Base-by-base conservation (phyloP, 192 early-diverging fungal genomes). In the Entomortierella beljakovae region DNA sequence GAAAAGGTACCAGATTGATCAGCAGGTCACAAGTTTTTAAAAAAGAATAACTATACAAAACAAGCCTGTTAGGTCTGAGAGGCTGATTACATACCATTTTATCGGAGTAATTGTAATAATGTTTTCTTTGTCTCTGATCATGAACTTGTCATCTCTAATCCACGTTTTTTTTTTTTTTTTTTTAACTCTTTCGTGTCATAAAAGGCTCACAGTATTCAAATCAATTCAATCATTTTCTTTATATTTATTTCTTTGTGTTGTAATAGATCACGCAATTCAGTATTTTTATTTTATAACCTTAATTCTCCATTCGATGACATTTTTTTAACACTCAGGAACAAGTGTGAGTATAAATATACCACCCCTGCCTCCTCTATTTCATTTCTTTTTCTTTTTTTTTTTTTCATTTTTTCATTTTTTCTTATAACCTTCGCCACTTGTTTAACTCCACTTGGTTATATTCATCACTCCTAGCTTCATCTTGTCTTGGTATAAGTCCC, bases 381-480 rank as follows among this genome's bases (percentile, higher is more conserved):
- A 23, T 52, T 42, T 31, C 40, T 52, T 34, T 23, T 59, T 42
- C 6, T 25, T 32, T 28, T 53, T 31, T 64, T 64, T 64, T 32
- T 57, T 25, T 55, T 61, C 52, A 23, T 32, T 54, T 25, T 38
- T 43, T 34, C 52, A 23, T 51, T 18, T 38, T n/a, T 60, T 40
- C 29, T 31, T 20, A 28, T 48, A 10, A 22, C 35, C 28, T 53
- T 25, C 60, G 13, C 15, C 31, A 9, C 46, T 37, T 62, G 23
- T 43, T 8, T 22, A 43, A 6, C 37, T 13, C 37, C 46, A 42
- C 28, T 62, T 29, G n/a, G 20, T 13, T 32, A 29, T n/a, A 16
- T 38, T 62, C 60, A 49, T n/a, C 60, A 49, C 46, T 62, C 26
- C 23, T 20, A 3, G 28, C 49, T 31, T 29, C 43, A 34, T 10